Conservation (phyloP, 2,329 filamentous ascomycete genomes). For the Penicillium fuscoglaucum region DNA sequence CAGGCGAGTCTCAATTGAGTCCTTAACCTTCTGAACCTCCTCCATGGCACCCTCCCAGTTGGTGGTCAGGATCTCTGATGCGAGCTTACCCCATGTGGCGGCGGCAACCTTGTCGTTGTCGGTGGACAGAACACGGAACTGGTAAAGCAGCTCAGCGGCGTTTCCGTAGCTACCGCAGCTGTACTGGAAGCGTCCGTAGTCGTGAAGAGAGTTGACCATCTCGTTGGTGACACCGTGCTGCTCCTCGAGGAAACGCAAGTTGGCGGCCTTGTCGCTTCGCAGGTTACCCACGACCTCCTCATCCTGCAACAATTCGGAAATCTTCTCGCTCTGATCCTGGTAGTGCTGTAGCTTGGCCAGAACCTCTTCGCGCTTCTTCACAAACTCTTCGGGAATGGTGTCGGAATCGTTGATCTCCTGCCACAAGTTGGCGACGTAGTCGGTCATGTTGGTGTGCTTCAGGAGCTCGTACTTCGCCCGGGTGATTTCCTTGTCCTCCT, state of each 20-base stretch:
- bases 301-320: conserved; percentile 80
- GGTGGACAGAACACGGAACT: conserved; percentile 96
- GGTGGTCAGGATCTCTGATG: conserved; percentile 88
- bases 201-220: conserved; percentile 94
- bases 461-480: conserved; percentile 90
- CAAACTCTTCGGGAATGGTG: conserved; percentile 78
- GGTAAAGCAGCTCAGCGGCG: conserved; percentile 90
- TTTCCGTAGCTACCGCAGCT: conserved; percentile 91
- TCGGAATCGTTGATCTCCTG: conserved; percentile 81
- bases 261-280: conserved; percentile 95
- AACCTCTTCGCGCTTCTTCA: conserved; percentile 85
- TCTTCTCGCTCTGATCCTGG: conserved; percentile 84
- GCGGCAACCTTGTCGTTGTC: conserved; percentile 97
- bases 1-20: conserved; percentile 88
- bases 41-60: conserved; percentile 95
- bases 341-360: conserved; percentile 77
- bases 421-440: conserved; percentile 91
- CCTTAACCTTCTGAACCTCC: conserved; percentile 85
- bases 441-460: conserved; percentile 98
- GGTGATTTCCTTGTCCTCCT: conserved; percentile 75
- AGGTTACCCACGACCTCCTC: conserved; percentile 89
- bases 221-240: conserved; percentile 91
- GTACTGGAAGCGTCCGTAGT: conserved; percentile 97
- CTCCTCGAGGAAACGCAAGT: conserved; percentile 97
- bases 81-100: conserved; percentile 97